Evolutionary conservation across 176 grass and related monocot species (phyloP).

Genomic region (Triticum monococcum): DNA sequence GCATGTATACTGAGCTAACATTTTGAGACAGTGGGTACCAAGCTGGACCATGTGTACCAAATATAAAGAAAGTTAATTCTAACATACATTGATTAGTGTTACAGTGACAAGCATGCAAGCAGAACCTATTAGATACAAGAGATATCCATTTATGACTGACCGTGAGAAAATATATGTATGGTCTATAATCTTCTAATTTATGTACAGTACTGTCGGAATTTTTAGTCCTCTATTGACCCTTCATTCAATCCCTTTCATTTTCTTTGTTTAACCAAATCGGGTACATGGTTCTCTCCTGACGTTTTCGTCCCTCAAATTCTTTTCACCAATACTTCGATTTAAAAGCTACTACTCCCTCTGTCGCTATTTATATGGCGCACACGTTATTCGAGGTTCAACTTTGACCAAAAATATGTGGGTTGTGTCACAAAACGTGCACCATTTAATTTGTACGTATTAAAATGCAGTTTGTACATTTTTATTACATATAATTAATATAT

Average conservation of each 20-base stretch:
- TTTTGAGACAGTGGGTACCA: background rate
- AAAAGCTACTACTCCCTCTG: background rate
- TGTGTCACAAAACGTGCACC: too few relatives aligned
- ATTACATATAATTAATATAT: too few relatives aligned
- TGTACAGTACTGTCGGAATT: background rate
- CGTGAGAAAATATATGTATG: background rate
- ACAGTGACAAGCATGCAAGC: background rate
- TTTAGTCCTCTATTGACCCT: background rate
- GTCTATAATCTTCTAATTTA: background rate
- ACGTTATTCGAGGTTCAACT: too few relatives aligned
- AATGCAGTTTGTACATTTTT: too few relatives aligned
- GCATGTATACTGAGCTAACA: background rate
- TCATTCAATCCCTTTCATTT: background rate
- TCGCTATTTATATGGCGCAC: too few relatives aligned
- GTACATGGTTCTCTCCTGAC: background rate
- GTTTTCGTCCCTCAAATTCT: background rate
- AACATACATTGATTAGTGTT: background rate
- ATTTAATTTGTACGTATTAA: too few relatives aligned
- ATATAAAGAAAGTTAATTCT: background rate
- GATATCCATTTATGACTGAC: background rate
- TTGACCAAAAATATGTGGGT: too few relatives aligned
- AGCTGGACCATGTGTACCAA: background rate
- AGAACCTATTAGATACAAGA: background rate
- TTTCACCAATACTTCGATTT: background rate
- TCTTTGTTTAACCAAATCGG: background rate